Evolutionary conservation across 768 basidiomycete genomes (phyloP).

Genomic region (Russula olivacea): DNA sequence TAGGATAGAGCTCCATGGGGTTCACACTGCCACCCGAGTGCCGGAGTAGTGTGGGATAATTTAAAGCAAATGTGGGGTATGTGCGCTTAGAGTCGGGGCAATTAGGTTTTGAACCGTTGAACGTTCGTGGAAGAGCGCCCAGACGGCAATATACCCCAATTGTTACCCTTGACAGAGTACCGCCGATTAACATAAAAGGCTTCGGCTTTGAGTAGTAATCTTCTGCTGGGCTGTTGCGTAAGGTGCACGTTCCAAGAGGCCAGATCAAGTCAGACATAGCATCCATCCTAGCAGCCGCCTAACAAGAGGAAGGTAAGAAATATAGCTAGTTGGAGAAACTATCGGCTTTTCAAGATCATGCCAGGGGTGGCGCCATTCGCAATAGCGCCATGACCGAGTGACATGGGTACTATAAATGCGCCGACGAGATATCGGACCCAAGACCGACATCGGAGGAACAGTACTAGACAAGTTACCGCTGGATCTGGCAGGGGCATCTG

Average conservation of each 20-base stretch:
- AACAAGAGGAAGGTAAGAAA: too few species aligned
- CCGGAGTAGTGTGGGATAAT: conserved; percentile 10
- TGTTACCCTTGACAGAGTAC: neutral
- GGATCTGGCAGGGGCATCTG: conserved; percentile 16
- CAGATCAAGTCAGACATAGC: neutral
- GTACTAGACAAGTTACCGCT: neutral
- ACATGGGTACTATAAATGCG: too few species aligned
- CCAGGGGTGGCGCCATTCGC: neutral
- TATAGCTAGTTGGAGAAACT: neutral
- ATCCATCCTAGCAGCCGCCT: neutral
- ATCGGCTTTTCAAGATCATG: neutral
- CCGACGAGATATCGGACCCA: conserved; percentile 2
- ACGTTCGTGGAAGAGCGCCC: neutral
- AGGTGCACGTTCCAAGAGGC: neutral
- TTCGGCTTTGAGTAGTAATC: neutral
- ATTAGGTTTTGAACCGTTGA: neutral
- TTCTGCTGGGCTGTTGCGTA: neutral
- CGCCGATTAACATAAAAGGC: neutral
- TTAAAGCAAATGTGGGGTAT: conserved; percentile 4
- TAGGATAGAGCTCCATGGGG: neutral
- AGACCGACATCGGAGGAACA: conserved; percentile 4
- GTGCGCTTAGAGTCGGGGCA: neutral
- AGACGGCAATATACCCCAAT: neutral
- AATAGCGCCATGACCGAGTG: neutral
- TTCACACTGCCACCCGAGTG: conserved; percentile 7